Percentiles rank a stretch among this genome's conserved stretches.
Conservation (phyloP, 108 stramenopile species). For the Pseudonitzschia multiseries region DNA sequence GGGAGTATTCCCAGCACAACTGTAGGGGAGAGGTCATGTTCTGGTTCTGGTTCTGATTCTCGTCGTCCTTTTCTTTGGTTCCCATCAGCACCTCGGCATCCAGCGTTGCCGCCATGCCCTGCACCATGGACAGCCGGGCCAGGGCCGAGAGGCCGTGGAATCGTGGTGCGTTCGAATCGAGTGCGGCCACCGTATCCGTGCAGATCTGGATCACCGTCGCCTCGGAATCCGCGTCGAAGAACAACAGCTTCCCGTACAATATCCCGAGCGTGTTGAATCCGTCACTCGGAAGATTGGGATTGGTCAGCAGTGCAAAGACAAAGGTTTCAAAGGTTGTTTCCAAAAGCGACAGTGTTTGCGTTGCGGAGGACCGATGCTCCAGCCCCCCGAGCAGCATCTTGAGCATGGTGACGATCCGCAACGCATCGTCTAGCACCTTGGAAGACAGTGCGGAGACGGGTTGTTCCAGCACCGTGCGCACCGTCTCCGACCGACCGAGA, state of each 20-base stretch:
- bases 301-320: slow-evolving; percentile 21
- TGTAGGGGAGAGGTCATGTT: no score
- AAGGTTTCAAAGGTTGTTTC: slow-evolving; percentile 20
- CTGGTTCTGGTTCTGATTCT: no score
- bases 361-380: background rate
- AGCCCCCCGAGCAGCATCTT: slow-evolving; percentile 18
- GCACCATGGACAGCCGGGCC: slow-evolving; percentile 23
- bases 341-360: background rate
- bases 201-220: background rate
- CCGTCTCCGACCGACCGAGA: slow-evolving; percentile 4
- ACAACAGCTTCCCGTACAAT: slow-evolving; percentile 37
- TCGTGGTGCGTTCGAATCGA: background rate
- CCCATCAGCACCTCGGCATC: slow-evolving; percentile 10
- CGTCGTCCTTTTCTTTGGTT: background rate
- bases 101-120: slow-evolving; percentile 33
- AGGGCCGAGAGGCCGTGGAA: slow-evolving; percentile 16
- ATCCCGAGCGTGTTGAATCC: slow-evolving; percentile 38
- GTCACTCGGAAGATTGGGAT: slow-evolving; percentile 30
- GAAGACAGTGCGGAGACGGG: background rate
- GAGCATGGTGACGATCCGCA: slow-evolving; percentile 21
- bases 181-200: background rate
- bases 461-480: background rate
- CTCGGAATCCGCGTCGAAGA: slow-evolving; percentile 4
- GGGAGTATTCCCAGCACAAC: slow-evolving; percentile 24
- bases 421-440: slow-evolving; percentile 1